Evolutionary conservation across 305 asterid species (phyloP).

Genomic region (Solanum chacoense): DNA sequence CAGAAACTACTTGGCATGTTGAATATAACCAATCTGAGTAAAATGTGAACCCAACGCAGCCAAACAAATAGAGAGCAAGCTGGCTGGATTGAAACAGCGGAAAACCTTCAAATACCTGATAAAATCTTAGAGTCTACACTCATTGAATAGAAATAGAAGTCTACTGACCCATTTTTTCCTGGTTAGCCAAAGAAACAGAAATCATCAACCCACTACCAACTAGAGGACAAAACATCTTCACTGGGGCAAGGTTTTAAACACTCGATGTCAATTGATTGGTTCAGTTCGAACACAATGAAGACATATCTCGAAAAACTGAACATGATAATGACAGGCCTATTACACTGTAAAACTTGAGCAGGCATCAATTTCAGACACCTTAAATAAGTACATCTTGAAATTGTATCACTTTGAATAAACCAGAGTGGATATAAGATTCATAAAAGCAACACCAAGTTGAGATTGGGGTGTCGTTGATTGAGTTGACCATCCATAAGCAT

Average conservation of each 20-base stretch:
- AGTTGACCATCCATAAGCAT: too few species aligned
- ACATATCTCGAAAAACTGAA: not conserved
- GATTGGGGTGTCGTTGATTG: too few species aligned
- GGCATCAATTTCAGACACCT: too few species aligned
- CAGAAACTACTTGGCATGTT: not conserved
- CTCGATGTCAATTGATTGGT: not conserved
- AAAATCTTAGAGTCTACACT: not conserved
- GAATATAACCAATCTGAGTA: not conserved
- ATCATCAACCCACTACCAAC: not conserved
- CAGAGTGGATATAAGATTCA: too few species aligned
- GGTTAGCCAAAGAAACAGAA: not conserved
- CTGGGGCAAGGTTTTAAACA: not conserved
- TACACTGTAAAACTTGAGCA: not conserved
- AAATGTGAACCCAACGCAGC: not conserved
- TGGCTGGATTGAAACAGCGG: not conserved
- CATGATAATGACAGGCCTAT: not conserved
- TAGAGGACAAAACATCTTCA: not conserved
- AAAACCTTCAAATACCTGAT: not conserved
- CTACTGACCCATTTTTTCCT: not conserved
- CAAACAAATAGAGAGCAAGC: not conserved
- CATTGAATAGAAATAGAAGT: not conserved
- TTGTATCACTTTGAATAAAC: too few species aligned
- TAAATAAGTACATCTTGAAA: too few species aligned
- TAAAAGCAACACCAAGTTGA: too few species aligned
- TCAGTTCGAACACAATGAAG: not conserved